These are phyloP conservation scores for Penicillium sp. DNA, from an alignment of 2,329 filamentous ascomycete species.

Conservation along the genomic window DNA sequence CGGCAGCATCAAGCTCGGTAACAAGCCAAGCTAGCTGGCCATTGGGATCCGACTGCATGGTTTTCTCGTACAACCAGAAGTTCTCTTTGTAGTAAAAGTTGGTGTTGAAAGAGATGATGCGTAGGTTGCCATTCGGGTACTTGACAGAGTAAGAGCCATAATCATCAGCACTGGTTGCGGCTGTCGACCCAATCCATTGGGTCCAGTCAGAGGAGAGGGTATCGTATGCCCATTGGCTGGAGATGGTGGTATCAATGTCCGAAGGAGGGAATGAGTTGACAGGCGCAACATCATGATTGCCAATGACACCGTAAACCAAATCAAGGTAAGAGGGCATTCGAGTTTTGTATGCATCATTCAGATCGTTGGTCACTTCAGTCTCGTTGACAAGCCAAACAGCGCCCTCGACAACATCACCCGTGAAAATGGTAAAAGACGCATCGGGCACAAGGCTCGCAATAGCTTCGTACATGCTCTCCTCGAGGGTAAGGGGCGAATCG, in stretches of 20 bases:
- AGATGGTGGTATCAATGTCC: conserved; percentile 46
- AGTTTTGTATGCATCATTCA: conserved; percentile 54
- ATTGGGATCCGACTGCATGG: conserved; percentile 58
- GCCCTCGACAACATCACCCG: conserved; percentile 64
- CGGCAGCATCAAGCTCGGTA: conserved; percentile 59
- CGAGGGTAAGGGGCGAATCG: conserved; percentile 58
- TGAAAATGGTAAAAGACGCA: conserved; percentile 62
- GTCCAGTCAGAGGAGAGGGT: conserved; percentile 56
- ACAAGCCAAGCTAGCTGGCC: conserved; percentile 61
- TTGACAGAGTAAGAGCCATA: conserved; percentile 60
- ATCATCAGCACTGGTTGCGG: conserved; percentile 44
- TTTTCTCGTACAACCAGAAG: conserved; percentile 60
- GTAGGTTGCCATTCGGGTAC: conserved; percentile 56
- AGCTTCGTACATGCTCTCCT: conserved; percentile 59
- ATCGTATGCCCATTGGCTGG: conserved; percentile 61
- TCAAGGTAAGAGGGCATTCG: conserved; percentile 52
- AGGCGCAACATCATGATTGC: conserved; percentile 63
- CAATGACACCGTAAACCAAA: conserved; percentile 59
- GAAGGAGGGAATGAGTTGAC: conserved; percentile 57
- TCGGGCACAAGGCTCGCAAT: conserved; percentile 49
- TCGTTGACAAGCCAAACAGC: conserved; percentile 47
- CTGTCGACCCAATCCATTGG: conserved; percentile 54
- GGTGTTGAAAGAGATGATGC: conserved; percentile 56
- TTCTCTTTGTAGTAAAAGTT: conserved; percentile 61
- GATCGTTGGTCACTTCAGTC: conserved; percentile 41